Base-by-base conservation (phyloP, 805 yeast species). In the Saturnispora mendoncae region DNA sequence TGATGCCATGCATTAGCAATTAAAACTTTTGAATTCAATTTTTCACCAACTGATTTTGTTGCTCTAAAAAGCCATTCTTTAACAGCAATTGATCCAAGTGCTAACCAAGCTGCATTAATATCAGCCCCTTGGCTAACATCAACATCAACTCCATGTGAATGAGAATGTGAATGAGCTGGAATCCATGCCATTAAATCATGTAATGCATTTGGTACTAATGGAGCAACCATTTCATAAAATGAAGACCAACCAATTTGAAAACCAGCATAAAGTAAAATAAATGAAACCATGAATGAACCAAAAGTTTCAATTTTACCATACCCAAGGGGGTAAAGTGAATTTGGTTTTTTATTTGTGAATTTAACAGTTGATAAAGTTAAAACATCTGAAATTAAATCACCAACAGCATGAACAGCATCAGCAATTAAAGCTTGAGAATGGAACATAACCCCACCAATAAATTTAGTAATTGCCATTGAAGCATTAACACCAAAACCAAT, bases 1-100 rank as follows among this genome's bases (percentile, higher is more conserved):
- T 92, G 98, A 60, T 92, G 98, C 97, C 98, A 92, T 3, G 98
- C 98, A 56, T 92, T 92, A 4, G 98, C 98, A 38, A 85, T 78
- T 36, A 92, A 69, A 3, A 92, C 97, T 47, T 86, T 85, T 0
- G 96, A 86, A 55, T 84, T 83, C 23, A 85, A 73, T 46, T 72
- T 67, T 37, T 69, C 67, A 1, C 97, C 98, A 18, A 92, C 77
- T 46, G 77, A 76, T 62, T 80, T 72, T 0, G 98, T 92, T 10
- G 85, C 83, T 44, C 76, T 76, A 62, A 76, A 92, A 32, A 92
- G 75, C 74, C 94, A 76, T 60, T 92, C 98, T 57, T 92, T 92
- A 31, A 87, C 73, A 3, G 71, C 74, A 45, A 92, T 85, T 1
- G 96, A 85, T 1, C 79, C 96, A 43, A 82, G 78, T 0, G 98